Percentiles rank a stretch among this genome's conserved stretches.
Conservation (phyloP, 345 rosid genomes). For the Gossypium australe region DNA sequence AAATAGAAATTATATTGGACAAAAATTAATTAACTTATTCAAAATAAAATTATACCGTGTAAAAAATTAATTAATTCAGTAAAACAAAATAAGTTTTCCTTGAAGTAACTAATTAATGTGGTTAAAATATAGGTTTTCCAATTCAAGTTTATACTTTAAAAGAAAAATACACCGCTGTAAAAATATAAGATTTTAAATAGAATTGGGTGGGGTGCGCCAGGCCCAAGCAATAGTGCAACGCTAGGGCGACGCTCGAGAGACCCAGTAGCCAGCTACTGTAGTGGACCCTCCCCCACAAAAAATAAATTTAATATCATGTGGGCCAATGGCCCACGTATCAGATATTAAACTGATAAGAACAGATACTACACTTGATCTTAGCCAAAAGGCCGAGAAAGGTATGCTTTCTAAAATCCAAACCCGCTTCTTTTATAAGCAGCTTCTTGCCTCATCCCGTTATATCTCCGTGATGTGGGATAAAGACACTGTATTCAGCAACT, state of each 20-base stretch:
- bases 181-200: too few relatives aligned
- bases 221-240: not conserved
- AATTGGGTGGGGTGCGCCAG: not conserved
- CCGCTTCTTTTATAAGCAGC: too few relatives aligned
- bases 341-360: conserved; percentile 46
- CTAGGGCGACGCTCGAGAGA: not conserved
- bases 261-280: not conserved
- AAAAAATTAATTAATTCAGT: too few relatives aligned
- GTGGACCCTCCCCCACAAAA: not conserved
- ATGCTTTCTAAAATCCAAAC: not conserved
- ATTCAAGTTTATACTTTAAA: rapidly evolving
- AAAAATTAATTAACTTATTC: too few relatives aligned
- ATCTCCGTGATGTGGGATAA: too few relatives aligned
- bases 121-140: too few relatives aligned
- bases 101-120: too few relatives aligned
- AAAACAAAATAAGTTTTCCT: too few relatives aligned
- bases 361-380: conserved; percentile 46
- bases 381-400: conserved; percentile 49
- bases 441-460: too few relatives aligned
- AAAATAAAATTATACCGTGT: too few relatives aligned
- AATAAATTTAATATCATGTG: conserved; percentile 20
- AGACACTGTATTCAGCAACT: too few relatives aligned
- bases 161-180: rapidly evolving
- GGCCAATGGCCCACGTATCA: conserved; percentile 18
- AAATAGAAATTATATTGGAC: too few relatives aligned